Evolutionary conservation across 805 yeast genomes (phyloP), one percentile per base, ranked within the genome.

Genomic region (Wickerhamiella alocasiicola): DNA sequence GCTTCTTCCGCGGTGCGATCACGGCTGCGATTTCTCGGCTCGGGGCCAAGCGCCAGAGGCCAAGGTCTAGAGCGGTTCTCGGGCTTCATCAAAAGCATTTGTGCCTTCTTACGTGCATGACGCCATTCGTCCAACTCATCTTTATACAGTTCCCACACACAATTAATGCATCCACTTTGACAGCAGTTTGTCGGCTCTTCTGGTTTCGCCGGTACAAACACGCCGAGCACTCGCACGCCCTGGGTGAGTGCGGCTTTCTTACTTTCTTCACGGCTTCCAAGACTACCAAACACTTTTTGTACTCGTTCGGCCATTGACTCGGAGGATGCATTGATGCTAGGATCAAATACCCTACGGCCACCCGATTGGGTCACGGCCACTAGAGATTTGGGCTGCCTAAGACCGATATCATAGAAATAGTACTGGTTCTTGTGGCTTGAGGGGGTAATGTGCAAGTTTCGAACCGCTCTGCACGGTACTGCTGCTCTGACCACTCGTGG

Each of bases 131-230:
- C 77, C 37, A 87, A 53, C 56, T 91, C 97, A 40, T 88, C 96
- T 49, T 80, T 78, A 56, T 74, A 88, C 41, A 82, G 63, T 52
- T 87, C 95, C 97, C 97, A 91, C 2, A 88, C 97, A 59, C 98
- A 88, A 60, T 88, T 85, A 23, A 83, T 76, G 59, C 98, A 88
- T 1, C 98, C 98, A 44, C 91, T 78, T 94, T 85, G 85, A 60
- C 98, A 88, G 59, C 98, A 88, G 58, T 88, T 85, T 51, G 87
- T 94, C 1, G 97, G 97, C 50, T 83, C 95, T 4, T 62, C 65
- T 0, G 98, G 97, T 55, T 69, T 71, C n/a, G 71, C 74, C 2
- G 95, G 95, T 0, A 88, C 94, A 6, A 55, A 57, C 0, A 91
- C 65, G 0, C 96, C 96, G 0, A 70, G 77, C 3, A 71, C 67